A percentile compares a stretch with the other conserved stretches of the same genome.
phyloP scores from a whole-genome alignment of 129 eudicot species.

The Saposhnikovia divaricata region DNA sequence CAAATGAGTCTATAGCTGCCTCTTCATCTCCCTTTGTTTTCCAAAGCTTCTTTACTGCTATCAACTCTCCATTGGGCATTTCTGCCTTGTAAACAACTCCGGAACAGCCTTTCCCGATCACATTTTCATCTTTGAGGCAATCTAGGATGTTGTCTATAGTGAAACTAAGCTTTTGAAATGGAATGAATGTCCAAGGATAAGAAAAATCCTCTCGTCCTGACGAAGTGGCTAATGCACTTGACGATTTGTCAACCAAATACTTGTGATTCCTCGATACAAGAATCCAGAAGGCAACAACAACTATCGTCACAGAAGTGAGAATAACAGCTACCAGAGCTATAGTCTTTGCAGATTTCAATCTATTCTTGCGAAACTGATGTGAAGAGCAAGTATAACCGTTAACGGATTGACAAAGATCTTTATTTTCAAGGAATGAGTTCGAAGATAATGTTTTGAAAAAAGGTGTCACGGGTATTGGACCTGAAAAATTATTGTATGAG shows the following conservation, averaged over 20 bases:
- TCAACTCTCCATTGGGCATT: slow-evolving; percentile 80
- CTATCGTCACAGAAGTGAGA: slow-evolving; percentile 38
- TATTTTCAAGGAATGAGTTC: slow-evolving; percentile 58
- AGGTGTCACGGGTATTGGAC: slow-evolving; percentile 81
- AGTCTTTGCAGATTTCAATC: slow-evolving; percentile 48
- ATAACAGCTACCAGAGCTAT: slow-evolving; percentile 47
- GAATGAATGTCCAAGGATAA: slow-evolving; percentile 96
- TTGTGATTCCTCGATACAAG: slow-evolving; percentile 46
- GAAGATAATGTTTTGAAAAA: slow-evolving; percentile 66
- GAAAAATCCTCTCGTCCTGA: slow-evolving; percentile 65
- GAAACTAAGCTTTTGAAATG: slow-evolving; percentile 78
- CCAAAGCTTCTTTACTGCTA: slow-evolving; percentile 96
- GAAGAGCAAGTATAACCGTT: slow-evolving; percentile 80
- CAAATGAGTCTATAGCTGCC: slow-evolving; percentile 65
- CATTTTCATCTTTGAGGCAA: slow-evolving; percentile 84
- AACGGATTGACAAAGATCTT: slow-evolving; percentile 57
- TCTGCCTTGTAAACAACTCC: slow-evolving; percentile 88
- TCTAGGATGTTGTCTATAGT: slow-evolving; percentile 71
- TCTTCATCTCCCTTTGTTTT: slow-evolving; percentile 67
- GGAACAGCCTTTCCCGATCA: slow-evolving; percentile 83
- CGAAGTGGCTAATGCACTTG: slow-evolving; percentile 24
- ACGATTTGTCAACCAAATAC: slow-evolving; percentile 41
- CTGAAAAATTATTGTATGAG: slow-evolving; percentile 81
- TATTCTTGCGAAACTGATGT: slow-evolving; percentile 20
- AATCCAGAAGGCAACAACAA: slow-evolving; percentile 49